These are phyloP conservation scores for Candida insectorum DNA, from an alignment of 805 yeast genomes.

Conservation along the genomic window DNA sequence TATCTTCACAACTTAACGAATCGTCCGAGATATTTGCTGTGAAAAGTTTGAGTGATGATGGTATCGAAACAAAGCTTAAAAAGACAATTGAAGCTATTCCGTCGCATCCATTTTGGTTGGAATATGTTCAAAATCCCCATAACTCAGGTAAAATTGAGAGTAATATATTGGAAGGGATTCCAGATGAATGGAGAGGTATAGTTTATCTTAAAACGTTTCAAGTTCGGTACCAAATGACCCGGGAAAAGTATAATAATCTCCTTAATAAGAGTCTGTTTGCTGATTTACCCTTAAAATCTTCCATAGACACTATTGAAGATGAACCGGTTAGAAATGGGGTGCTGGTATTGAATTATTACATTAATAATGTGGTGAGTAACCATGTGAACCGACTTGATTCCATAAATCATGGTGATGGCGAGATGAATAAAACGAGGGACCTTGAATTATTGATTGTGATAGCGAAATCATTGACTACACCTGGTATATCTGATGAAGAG, in stretches of 20 bases:
- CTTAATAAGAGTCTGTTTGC: constrained; percentile 21
- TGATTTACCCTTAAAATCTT: constrained; percentile 2
- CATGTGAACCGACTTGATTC: constrained; percentile 3
- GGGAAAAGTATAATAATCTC: constrained; percentile 27
- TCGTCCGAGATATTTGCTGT: constrained; percentile 15
- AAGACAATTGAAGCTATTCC: not conserved
- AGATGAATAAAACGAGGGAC: not conserved
- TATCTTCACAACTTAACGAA: constrained; percentile 23
- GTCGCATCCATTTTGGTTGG: too few species aligned
- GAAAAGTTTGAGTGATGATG: constrained; percentile 9
- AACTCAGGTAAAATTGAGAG: too few species aligned
- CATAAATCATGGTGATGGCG: constrained; percentile 1
- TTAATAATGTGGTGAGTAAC: constrained; percentile 19
- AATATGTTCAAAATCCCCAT: too few species aligned
- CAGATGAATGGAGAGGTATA: constrained; percentile 24
- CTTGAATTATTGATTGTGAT: not conserved
- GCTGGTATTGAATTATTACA: constrained; percentile 29
- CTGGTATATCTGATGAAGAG: constrained; percentile 19
- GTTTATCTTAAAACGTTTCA: constrained; percentile 32
- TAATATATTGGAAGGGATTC: constrained; percentile 28
- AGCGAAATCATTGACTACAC: constrained; percentile 1
- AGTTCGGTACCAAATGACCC: constrained; percentile 26
- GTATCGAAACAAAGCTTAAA: constrained; percentile 3
- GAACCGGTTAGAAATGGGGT: constrained; percentile 21
- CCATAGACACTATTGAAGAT: constrained; percentile 13